phyloP scores from a whole-genome alignment of 495 filamentous ascomycete species.

The Neurospora pannonica region DNA sequence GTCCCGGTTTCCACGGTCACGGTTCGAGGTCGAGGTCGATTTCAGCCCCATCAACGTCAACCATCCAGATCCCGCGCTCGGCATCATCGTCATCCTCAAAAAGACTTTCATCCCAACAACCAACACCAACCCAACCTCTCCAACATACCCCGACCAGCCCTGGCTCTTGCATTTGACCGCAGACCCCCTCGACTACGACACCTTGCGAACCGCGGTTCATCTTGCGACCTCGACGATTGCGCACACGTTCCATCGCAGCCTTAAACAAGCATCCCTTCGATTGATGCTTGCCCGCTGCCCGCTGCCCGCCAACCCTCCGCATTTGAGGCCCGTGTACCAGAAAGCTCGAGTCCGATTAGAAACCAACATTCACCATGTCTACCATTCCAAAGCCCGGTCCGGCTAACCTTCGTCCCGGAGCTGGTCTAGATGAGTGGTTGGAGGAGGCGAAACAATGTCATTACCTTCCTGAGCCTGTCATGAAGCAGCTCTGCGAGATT shows the following conservation, averaged over 20 bases:
- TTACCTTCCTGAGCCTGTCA: conserved; percentile 86
- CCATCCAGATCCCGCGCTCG: not conserved
- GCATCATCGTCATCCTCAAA: not conserved
- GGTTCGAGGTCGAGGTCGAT: not conserved
- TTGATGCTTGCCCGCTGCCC: not conserved
- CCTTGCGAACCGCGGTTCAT: not conserved
- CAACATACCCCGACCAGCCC: not conserved
- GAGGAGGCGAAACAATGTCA: conserved; percentile 92
- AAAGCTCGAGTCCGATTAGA: not conserved
- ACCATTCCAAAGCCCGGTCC: conserved; percentile 72
- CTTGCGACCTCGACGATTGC: not conserved
- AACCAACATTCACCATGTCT: conserved; percentile 14
- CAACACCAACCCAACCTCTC: not conserved
- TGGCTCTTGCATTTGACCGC: not conserved
- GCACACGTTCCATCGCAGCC: not conserved
- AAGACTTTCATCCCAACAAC: not conserved
- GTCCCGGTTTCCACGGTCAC: not conserved
- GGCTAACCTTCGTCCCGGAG: conserved; percentile 68
- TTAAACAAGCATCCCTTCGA: not conserved
- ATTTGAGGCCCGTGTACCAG: not conserved
- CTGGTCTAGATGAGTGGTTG: conserved; percentile 93
- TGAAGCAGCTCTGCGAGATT: conserved; percentile 98
- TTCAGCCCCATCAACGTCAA: not conserved
- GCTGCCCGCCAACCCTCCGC: not conserved
- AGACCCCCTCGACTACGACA: not conserved